These are phyloP conservation scores for Schizochytrium sp. DNA, from an alignment of 108 stramenopile genomes.

Conservation along the genomic window DNA sequence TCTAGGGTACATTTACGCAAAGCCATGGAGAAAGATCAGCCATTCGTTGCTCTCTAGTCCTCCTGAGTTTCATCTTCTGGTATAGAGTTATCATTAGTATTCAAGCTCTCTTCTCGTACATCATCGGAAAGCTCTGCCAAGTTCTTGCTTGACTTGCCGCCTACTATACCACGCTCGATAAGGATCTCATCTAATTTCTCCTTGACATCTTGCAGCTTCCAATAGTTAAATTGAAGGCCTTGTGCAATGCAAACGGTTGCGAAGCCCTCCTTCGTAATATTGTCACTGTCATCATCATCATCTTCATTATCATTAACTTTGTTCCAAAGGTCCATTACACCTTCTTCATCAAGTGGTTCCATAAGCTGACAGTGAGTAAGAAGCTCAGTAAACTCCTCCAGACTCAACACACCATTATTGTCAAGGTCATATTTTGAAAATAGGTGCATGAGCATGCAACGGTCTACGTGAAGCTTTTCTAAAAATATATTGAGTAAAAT, in stretches of 20 bases:
- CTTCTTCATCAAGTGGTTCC: background rate
- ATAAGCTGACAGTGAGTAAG: slow-evolving; percentile 11
- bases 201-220: background rate
- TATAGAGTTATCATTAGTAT: too few species aligned
- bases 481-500: background rate
- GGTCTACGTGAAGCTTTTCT: background rate
- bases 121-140: too few species aligned
- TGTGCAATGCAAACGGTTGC: slow-evolving; percentile 33
- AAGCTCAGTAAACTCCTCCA: slow-evolving; percentile 37
- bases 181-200: slow-evolving; percentile 43
- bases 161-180: background rate
- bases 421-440: slow-evolving; percentile 18
- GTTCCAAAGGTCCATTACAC: slow-evolving; percentile 37
- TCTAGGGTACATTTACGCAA: too few species aligned
- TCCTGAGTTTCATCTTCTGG: too few species aligned
- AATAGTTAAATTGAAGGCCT: slow-evolving; percentile 6
- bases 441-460: slow-evolving; percentile 23
- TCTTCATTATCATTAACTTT: slow-evolving; percentile 53
- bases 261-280: slow-evolving; percentile 34
- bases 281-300: slow-evolving; percentile 33
- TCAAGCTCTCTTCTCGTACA: too few species aligned
- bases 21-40: too few species aligned
- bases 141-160: too few species aligned
- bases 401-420: slow-evolving; percentile 31
- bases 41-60: too few species aligned